Evolutionary conservation across 331 rosid genomes (phyloP), one percentile per base, ranked within the genome.

Genomic region (Prunus yedoensis): DNA sequence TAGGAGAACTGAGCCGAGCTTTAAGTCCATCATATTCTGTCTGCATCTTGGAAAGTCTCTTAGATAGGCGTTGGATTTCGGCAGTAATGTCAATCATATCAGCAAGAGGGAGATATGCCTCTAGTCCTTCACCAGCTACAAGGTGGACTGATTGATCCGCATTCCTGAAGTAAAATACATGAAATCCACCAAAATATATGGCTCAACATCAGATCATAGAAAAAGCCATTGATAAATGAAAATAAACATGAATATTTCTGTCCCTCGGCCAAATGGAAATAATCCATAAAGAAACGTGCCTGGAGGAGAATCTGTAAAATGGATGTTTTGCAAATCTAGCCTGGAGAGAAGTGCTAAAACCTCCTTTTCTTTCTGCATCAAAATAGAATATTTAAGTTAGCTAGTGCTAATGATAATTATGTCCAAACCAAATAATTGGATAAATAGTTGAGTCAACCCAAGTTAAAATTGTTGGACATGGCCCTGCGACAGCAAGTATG

Each of bases 21-120:
- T 74, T 64, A 66, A 91, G 84, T 76, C 91, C 97, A 74, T 94
- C 89, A 45, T 91, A 91, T 77, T 94, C 98, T 63, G 84, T 82
- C 85, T 88, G 90, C 95, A 94, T 94, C 85, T 94, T 94, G 77
- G 91, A 85, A 77, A 94, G 97, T 70, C 98, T 88, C 77, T 90
- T 94, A 38, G 91, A 82, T 69, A 94, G 94, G 17, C 97, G 97
- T 68, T 94, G 77, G 65, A 90, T 88, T 85, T 94, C 98, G 12
- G 95, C 87, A 70, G 92, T 86, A 76, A 94, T 81, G 84, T 94
- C 98, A 72, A 94, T 86, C 98, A 94, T 91, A 79, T 94, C 96
- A 9, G 96, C 96, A 38, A 94, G 89, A 70, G 98, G 98, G 68
- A 94, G 98, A 86, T 94, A 94, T 27, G 98, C 98, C 78, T 90